Base-by-base conservation (phyloP, 1,284 basidiomycete genomes). In the Trametes pubescens region DNA sequence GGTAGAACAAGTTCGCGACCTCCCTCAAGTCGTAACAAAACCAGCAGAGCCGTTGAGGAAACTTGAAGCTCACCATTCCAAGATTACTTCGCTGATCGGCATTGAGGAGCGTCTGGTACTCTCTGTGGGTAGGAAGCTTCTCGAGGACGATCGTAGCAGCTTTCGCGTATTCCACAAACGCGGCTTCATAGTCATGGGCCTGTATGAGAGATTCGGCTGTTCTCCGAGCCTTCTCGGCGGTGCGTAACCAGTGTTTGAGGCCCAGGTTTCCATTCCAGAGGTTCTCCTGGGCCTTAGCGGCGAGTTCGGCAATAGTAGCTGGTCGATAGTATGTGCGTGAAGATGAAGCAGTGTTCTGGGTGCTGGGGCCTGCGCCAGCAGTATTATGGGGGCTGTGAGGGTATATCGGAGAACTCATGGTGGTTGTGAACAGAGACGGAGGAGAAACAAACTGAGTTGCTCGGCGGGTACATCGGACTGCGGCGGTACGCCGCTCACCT, bases 131-230 rank as follows among this genome's bases (percentile, higher is more conserved):
- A 9, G 86, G 87, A 32, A 90, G 73, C 69, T 83, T 85, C 74
- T 90, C 87, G 10, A 89, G 80, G 8, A 89, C 86, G 47, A 90
- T 79, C 2, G 86, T 88, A 4, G 87, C 87, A 16, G 87, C 86
- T 68, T 80, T 82, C 5, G 87, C 88, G 65, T 82, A 84, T 64
- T 83, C 78, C 9, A 89, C 78, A 71, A 89, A 89, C 0, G 85
- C 86, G 56, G 72, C 76, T 71, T 89, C 87, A 38, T 84, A 77
- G 69, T 89, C 83, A 0, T 80, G 80, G n/a, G 76, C 73, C 24
- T 79, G 77, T 0, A 75, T 73, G 58, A 75, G 77, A 35, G 74
- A 72, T 63, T 81, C 82, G 21, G 80, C 85, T 29, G 79, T 78
- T 61, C 81, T 79, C 26, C 86, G 78, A 51, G 83, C 79, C 67